Percentiles rank a stretch among this genome's conserved stretches.
These are phyloP conservation scores for Kwoniella sp. DNA, from an alignment of 768 basidiomycete species.

Conservation along the genomic window DNA sequence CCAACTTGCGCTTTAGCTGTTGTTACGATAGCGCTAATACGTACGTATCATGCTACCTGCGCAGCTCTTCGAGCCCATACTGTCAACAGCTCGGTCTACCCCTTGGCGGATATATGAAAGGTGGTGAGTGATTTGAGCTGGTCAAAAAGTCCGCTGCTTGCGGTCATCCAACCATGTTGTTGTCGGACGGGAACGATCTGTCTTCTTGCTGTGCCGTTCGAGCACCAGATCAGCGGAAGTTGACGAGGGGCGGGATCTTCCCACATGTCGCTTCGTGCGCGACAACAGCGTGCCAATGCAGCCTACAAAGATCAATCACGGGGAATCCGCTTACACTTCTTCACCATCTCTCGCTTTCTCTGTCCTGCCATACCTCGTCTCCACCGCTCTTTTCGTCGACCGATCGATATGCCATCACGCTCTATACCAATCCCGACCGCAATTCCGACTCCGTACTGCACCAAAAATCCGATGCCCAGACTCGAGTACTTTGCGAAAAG, in stretches of 20 bases:
- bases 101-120: conserved; percentile 13
- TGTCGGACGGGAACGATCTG: not conserved
- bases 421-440: no score
- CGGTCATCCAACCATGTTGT: not conserved
- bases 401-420: no score
- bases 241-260: no score
- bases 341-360: no score
- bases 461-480: conserved; percentile 7
- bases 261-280: no score
- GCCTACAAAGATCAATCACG: no score
- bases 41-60: not conserved
- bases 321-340: no score
- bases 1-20: no score
- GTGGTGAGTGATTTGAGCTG: conserved; percentile 21
- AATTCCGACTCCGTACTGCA: not conserved
- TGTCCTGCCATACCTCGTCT: no score
- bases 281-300: no score
- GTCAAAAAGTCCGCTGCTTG: not conserved
- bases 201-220: not conserved
- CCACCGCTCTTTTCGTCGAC: no score
- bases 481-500: conserved; percentile 11
- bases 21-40: not conserved
- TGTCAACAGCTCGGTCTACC: conserved; percentile 31
- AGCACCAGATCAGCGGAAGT: no score
- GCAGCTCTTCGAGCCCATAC: conserved; percentile 7